These are phyloP conservation scores for Staphylotrichum longicolle DNA, from an alignment of 495 filamentous ascomycete genomes.

Conservation along the genomic window DNA sequence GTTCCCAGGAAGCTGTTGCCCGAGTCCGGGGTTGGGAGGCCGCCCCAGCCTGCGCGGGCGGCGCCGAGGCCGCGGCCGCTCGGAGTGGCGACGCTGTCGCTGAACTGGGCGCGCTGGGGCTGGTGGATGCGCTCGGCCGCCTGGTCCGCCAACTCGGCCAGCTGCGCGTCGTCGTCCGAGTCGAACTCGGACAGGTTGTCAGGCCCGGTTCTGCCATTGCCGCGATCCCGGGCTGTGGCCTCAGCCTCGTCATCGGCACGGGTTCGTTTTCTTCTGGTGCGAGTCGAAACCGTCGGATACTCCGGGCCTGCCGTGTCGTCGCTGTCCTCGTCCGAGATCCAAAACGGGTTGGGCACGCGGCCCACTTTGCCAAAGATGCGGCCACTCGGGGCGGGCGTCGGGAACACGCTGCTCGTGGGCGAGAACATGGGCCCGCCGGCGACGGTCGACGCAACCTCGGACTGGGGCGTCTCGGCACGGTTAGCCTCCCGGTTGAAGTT, in stretches of 20 bases:
- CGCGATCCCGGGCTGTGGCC: background rate
- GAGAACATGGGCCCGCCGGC: background rate
- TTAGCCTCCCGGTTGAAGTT: background rate
- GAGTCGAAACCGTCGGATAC: background rate
- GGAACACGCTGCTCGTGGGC: constrained; percentile 3
- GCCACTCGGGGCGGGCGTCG: constrained; percentile 5
- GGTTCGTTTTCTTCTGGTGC: constrained; percentile 12
- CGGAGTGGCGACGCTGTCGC: background rate
- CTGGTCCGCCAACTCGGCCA: constrained; percentile 8
- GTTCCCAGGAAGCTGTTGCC: constrained; percentile 6
- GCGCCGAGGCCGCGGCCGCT: background rate
- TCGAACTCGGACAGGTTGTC: constrained; percentile 7
- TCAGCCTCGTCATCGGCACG: constrained; percentile 19
- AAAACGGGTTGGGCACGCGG: background rate
- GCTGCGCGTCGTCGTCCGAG: constrained; percentile 24
- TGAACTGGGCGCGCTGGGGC: constrained; percentile 14
- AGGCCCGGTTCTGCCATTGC: background rate
- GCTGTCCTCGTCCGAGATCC: constrained; percentile 4
- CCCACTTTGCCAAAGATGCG: constrained; percentile 14
- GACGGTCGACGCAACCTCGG: background rate
- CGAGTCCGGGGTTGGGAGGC: constrained; percentile 12
- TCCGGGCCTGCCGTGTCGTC: background rate
- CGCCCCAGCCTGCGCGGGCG: background rate
- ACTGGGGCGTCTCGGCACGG: constrained; percentile 4
- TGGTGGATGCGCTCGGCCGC: background rate